Base-by-base conservation (phyloP, 306 rosid species). In the Cucurbita argyrosperma region DNA sequence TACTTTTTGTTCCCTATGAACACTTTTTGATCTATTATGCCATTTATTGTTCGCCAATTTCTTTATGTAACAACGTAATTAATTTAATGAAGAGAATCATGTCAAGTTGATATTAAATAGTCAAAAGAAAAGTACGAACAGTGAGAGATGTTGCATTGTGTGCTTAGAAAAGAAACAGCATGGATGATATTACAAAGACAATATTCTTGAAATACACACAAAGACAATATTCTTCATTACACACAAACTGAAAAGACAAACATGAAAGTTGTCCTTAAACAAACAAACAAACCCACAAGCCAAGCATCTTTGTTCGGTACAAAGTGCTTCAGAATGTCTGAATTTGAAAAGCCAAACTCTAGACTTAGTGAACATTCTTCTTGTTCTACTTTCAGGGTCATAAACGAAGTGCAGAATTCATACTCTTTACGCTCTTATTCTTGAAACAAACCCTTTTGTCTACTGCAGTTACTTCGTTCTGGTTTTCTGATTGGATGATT, bases 381-480 rank as follows among this genome's bases (percentile, higher is more conserved):
- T 68, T 47, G 42, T 68, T 35, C 40, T 26, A 68, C 57, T 47
- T 68, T 66, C 38, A 65, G 53, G 54, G 38, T 66, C 38, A 66
- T 50, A 50, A 19, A 45, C 37, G 12, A 38, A 43, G 12, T 21
- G 72, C 51, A 43, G 54, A 49, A 46, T 68, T 26, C 58, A 3
- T 68, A 12, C 43, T 26, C 50, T 49, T 68, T 42, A 68, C 47
- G 43, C 74, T 68, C 74, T 68, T 68, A 68, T 68, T 68, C 74
- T 68, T 46, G 21, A 47, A 47, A 47, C 43, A 68, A 8, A 68
- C 74, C 43, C 53, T 66, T 66, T 39, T 66, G 52, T 45, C 39
- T 19, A 66, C 39, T 66, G 72, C 72, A 43, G 11, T 68, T 23
- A 68, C 74, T 68, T 47, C 73, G 13, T 23, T 43, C 72, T 45